Evolutionary conservation across 2,329 filamentous ascomycete genomes (phyloP).

Genomic region (Zopfia rhizophila): DNA sequence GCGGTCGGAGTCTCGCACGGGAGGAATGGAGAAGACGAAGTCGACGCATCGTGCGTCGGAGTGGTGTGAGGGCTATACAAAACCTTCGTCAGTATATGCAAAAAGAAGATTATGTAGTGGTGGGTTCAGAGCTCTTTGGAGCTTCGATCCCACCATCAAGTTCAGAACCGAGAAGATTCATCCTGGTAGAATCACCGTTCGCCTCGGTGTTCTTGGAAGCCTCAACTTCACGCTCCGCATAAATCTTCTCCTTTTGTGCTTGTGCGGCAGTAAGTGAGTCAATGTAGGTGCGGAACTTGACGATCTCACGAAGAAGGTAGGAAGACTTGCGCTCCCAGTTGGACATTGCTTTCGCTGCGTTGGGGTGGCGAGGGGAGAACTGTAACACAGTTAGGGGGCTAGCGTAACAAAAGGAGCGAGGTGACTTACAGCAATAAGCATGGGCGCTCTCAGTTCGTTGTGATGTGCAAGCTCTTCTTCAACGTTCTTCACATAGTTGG

Average conservation of each 20-base stretch:
- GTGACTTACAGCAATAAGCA: conserved; percentile 77
- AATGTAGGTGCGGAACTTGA: conserved; percentile 96
- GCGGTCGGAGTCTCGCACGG: conserved; percentile 34
- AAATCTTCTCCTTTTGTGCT: conserved; percentile 75
- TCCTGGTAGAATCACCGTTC: conserved; percentile 17
- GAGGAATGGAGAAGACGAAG: conserved; percentile 50
- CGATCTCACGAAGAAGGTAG: conserved; percentile 90
- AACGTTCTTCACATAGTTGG: conserved; percentile 83
- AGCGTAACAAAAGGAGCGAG: too few species aligned
- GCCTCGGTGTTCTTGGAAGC: conserved; percentile 28
- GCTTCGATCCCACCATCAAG: conserved; percentile 48
- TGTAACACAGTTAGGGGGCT: conserved; percentile 44
- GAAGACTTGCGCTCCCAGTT: conserved; percentile 98
- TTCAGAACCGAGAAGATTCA: conserved; percentile 27
- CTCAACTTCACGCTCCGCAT: conserved; percentile 54
- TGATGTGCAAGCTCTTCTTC: conserved; percentile 87
- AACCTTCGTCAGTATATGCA: conserved; percentile 40
- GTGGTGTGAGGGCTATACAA: conserved; percentile 44
- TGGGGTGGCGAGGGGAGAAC: conserved; percentile 86
- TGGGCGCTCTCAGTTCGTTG: conserved; percentile 86
- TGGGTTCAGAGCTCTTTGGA: conserved; percentile 36
- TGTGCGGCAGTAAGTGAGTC: conserved; percentile 82
- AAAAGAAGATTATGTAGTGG: conserved; percentile 27
- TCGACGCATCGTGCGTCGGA: conserved; percentile 47
- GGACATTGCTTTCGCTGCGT: conserved; percentile 83